phyloP scores from a whole-genome alignment of 108 stramenopile species.

The Craspedostauros australis region DNA sequence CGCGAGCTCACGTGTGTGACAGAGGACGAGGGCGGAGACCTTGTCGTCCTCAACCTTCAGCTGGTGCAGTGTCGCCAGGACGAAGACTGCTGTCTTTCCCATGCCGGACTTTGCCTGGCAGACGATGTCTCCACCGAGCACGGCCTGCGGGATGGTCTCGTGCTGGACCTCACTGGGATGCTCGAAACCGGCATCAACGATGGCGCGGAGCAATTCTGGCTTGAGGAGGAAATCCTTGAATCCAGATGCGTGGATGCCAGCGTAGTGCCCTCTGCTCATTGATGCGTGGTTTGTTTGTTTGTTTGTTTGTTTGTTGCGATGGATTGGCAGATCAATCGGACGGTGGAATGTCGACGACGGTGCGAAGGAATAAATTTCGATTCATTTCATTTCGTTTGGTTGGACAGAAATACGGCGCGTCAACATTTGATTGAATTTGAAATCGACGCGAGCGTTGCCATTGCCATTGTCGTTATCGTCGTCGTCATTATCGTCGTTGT shows the following conservation, averaged over 20 bases:
- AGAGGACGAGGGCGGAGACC: constrained; percentile 90
- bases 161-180: constrained; percentile 98
- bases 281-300: constrained; percentile 4
- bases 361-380: too few species aligned
- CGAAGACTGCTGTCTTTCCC: constrained; percentile 99
- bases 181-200: constrained; percentile 99
- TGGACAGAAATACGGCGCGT: too few species aligned
- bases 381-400: too few species aligned
- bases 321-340: too few species aligned
- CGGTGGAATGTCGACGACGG: too few species aligned
- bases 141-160: constrained; percentile 98
- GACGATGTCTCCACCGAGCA: constrained; percentile 98
- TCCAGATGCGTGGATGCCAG: constrained; percentile 97
- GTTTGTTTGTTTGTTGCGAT: constrained; percentile 7
- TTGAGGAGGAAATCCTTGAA: constrained; percentile 99
- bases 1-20: constrained; percentile 99
- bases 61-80: constrained; percentile 96
- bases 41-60: constrained; percentile 78
- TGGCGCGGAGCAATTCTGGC: constrained; percentile 97
- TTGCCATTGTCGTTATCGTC: too few species aligned
- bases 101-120: constrained; percentile 99
- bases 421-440: too few species aligned
- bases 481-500: too few species aligned
- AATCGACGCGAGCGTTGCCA: too few species aligned
- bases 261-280: constrained; percentile 99